These are phyloP conservation scores for Steccherinum ochraceum DNA, from an alignment of 768 basidiomycete genomes.

Conservation along the genomic window DNA sequence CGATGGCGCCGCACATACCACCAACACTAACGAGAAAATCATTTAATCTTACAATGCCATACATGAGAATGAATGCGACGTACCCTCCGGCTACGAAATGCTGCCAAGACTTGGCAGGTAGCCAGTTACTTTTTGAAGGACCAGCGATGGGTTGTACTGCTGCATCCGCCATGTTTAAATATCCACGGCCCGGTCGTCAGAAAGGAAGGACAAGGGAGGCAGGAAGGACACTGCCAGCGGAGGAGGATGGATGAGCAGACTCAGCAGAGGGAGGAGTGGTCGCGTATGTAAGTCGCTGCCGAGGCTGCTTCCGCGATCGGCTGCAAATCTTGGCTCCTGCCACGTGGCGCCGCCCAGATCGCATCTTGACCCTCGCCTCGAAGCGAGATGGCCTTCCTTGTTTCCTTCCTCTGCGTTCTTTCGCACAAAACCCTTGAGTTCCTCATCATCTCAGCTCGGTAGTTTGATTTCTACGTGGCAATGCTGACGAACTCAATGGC, in stretches of 20 bases:
- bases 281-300: not conserved
- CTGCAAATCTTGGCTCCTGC: not conserved
- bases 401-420: too few relatives aligned
- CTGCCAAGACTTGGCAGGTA: constrained; percentile 76
- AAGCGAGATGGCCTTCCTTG: too few relatives aligned
- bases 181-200: not conserved
- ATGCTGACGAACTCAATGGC: too few relatives aligned
- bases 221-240: not conserved
- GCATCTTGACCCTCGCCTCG: too few relatives aligned
- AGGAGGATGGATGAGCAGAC: not conserved
- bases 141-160: constrained; percentile 20
- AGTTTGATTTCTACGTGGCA: too few relatives aligned
- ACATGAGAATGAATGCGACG: too few relatives aligned
- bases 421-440: too few relatives aligned
- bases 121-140: constrained; percentile 30
- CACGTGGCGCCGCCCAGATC: too few relatives aligned
- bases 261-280: not conserved
- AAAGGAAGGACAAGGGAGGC: not conserved
- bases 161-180: constrained; percentile 17
- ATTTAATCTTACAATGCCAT: not conserved
- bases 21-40: constrained; percentile 55
- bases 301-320: not conserved
- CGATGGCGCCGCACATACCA: constrained; percentile 95
- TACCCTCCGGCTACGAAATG: constrained; percentile 88
- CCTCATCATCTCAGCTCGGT: too few relatives aligned